Evolutionary conservation across 1,139 yeast species (phyloP), one percentile per base, ranked within the genome.

Genomic region (Saccharomycopsis crataegensis): DNA sequence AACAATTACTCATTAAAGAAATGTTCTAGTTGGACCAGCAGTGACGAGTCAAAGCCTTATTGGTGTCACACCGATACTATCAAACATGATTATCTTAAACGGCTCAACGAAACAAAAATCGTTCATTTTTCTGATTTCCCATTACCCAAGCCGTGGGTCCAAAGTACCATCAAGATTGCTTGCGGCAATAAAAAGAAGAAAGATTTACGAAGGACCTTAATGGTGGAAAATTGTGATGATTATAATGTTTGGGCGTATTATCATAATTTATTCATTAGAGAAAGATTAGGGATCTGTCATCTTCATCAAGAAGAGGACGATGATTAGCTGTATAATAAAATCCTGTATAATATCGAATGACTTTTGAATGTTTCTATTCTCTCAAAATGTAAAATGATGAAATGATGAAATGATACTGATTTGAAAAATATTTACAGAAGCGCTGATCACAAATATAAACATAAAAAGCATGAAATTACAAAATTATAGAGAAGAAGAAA

Each of bases 71-170:
- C 36, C 3, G 53, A 41, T 22, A 46, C 51, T 9, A 40, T 43
- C 14, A 40, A 38, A 33, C 38, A 50, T 16, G 45, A 43, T 28
- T 54, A 48, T 32, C 12, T 51, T 33, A 37, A 34, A n/a, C 12
- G 32, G 8, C 31, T 34, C 8, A 47, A 43, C 8, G 36, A 37
- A 9, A 49, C 63, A 6, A 62, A 60, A 51, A 55, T 65, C 33
- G 55, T 68, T n/a, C 71, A 68, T 56, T 68, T 65, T 59, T 64
- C 68, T 33, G 71, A 68, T 55, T 58, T 60, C 53, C 71, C 71
- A 1, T 50, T 68, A 3, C 62, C 67, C 0, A 67, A 68, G 50
- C 71, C 70, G 6, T 68, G 71, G 71, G 44, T 52, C 7, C 56
- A 57, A 38, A 42, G 43, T 31, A 38, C 44, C n/a, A 38, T 46